phyloP scores from a whole-genome alignment of 1,139 yeast genomes.

The Hansenula lynferdii region DNA sequence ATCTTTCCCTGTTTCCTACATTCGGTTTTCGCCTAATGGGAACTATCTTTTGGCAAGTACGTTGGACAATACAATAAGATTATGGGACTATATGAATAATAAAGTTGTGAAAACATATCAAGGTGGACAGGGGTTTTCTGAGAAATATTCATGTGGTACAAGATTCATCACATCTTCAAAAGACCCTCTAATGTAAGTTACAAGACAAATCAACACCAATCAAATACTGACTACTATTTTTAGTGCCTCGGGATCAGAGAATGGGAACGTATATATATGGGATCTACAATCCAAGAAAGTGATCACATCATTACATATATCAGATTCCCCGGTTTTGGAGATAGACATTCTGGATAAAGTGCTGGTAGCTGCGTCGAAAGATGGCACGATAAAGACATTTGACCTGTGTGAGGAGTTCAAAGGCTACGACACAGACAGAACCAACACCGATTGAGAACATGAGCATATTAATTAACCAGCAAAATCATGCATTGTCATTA shows the following conservation, averaged over 20 bases:
- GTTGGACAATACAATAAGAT: slow-evolving; percentile 69
- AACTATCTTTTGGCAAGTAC: slow-evolving; percentile 75
- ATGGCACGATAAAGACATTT: slow-evolving; percentile 36
- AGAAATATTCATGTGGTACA: slow-evolving; percentile 16
- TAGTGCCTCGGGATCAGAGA: slow-evolving; percentile 64
- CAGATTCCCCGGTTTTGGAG: slow-evolving; percentile 40
- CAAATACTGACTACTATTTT: slow-evolving; percentile 28
- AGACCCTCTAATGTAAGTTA: slow-evolving; percentile 10
- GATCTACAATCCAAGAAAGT: slow-evolving; percentile 64
- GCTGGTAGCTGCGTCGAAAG: slow-evolving; percentile 39
- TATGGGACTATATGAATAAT: slow-evolving; percentile 83
- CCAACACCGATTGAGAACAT: slow-evolving; percentile 4
- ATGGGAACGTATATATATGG: slow-evolving; percentile 63
- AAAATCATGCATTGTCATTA: too few species aligned
- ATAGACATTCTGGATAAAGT: slow-evolving; percentile 37
- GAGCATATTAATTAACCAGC: neutral
- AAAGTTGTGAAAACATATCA: slow-evolving; percentile 70
- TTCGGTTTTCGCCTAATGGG: slow-evolving; percentile 77
- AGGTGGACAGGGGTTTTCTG: slow-evolving; percentile 14
- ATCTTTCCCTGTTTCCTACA: slow-evolving; percentile 74
- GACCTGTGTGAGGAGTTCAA: slow-evolving; percentile 14
- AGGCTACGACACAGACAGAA: slow-evolving; percentile 9
- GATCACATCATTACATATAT: slow-evolving; percentile 32
- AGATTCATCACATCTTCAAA: slow-evolving; percentile 14
- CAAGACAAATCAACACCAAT: neutral